These are phyloP conservation scores for Jackrogersella minutella DNA, from an alignment of 495 filamentous ascomycete genomes.

Conservation along the genomic window DNA sequence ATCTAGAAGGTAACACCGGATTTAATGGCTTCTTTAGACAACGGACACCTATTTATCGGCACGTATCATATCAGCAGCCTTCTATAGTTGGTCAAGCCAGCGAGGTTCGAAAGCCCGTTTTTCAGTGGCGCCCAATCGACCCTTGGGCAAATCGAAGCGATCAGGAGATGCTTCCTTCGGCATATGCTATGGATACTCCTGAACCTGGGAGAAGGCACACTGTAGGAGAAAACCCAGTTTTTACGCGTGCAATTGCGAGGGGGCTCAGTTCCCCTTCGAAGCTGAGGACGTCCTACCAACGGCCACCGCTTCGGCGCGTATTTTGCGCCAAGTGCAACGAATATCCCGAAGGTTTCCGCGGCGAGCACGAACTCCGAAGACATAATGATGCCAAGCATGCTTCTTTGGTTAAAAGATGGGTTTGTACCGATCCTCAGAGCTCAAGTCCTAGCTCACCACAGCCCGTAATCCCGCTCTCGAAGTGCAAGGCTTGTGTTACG, in stretches of 20 bases:
- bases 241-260: constrained; percentile 47
- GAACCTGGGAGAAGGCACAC: constrained; percentile 56
- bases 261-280: constrained; percentile 61
- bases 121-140: constrained; percentile 53
- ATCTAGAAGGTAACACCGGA: constrained; percentile 47
- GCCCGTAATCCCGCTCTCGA: constrained; percentile 74
- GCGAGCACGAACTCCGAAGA: constrained; percentile 89
- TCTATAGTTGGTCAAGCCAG: constrained; percentile 44
- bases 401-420: constrained; percentile 75
- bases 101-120: constrained; percentile 51
- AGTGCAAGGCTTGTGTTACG: constrained; percentile 87
- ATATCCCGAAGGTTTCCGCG: constrained; percentile 88
- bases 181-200: constrained; percentile 46
- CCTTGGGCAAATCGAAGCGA: constrained; percentile 47
- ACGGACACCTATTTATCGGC: constrained; percentile 48
- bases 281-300: constrained; percentile 73
- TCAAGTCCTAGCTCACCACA: constrained; percentile 53
- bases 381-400: constrained; percentile 87
- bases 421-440: constrained; percentile 64
- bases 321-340: constrained; percentile 79
- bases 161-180: constrained; percentile 41
- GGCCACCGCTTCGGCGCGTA: constrained; percentile 79
- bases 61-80: constrained; percentile 46
- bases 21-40: constrained; percentile 57
- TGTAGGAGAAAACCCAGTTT: constrained; percentile 56